Evolutionary conservation across 2,329 filamentous ascomycete genomes (phyloP).

Genomic region (Exophiala aquamarina): DNA sequence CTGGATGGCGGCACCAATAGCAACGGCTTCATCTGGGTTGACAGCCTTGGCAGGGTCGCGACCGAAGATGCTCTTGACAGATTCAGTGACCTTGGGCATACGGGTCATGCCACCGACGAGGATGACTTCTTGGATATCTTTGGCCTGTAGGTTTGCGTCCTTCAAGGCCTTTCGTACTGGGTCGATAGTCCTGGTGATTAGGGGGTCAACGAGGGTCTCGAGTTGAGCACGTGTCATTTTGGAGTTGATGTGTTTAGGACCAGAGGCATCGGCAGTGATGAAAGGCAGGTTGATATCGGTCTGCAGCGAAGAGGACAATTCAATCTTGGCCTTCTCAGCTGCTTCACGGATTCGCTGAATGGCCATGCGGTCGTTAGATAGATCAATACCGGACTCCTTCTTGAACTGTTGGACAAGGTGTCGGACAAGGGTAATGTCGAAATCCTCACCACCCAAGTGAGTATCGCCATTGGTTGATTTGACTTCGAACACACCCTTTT

Average conservation of each 20-base stretch:
- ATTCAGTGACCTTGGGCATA: slow-evolving; percentile 97
- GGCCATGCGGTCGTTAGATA: slow-evolving; percentile 91
- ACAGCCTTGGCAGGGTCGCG: slow-evolving; percentile 97
- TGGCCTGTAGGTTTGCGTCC: slow-evolving; percentile 86
- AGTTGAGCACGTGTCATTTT: slow-evolving; percentile 93
- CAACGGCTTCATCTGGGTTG: slow-evolving; percentile 97
- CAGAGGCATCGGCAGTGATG: slow-evolving; percentile 93
- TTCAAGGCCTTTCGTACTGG: slow-evolving; percentile 96
- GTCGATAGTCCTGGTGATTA: slow-evolving; percentile 83
- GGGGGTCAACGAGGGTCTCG: slow-evolving; percentile 85
- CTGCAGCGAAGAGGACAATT: slow-evolving; percentile 90
- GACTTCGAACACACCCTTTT: slow-evolving; percentile 97
- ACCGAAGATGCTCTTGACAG: slow-evolving; percentile 94
- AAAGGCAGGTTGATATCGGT: slow-evolving; percentile 99
- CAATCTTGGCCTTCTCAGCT: slow-evolving; percentile 99
- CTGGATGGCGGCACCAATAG: slow-evolving; percentile 95
- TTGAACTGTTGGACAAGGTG: slow-evolving; percentile 95
- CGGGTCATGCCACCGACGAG: slow-evolving; percentile 98
- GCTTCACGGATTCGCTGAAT: slow-evolving; percentile 99
- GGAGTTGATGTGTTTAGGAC: slow-evolving; percentile 96
- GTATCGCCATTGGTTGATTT: slow-evolving; percentile 99
- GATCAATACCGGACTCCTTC: slow-evolving; percentile 88
- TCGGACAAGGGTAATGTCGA: slow-evolving; percentile 91
- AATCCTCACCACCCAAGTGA: slow-evolving; percentile 96
- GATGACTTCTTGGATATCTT: slow-evolving; percentile 96